phyloP scores from a whole-genome alignment of 2,329 filamentous ascomycete species.

The Neospermospora avenae region DNA sequence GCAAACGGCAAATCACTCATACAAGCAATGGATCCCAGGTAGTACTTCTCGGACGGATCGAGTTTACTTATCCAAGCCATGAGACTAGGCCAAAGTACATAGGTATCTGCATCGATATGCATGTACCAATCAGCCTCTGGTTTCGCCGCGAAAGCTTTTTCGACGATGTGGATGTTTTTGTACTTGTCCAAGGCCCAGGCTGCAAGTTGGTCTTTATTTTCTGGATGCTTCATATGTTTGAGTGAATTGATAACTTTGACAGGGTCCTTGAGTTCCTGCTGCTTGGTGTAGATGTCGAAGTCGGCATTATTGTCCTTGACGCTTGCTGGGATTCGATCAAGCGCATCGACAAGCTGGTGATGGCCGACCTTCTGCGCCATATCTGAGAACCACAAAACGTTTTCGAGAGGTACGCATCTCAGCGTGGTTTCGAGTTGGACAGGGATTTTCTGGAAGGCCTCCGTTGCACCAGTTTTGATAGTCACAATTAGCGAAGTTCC shows the following conservation, averaged over 20 bases:
- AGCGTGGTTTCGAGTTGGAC: slow-evolving; percentile 51
- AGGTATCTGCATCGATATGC: slow-evolving; percentile 57
- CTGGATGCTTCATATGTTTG: slow-evolving; percentile 15
- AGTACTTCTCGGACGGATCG: slow-evolving; percentile 38
- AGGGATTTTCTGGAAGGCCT: slow-evolving; percentile 49
- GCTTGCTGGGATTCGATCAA: slow-evolving; percentile 30
- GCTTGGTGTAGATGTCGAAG: slow-evolving; percentile 44
- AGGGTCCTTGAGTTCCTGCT: slow-evolving; percentile 42
- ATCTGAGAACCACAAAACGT: slow-evolving; percentile 57
- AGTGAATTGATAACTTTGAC: slow-evolving; percentile 43
- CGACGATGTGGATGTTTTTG: slow-evolving; percentile 57
- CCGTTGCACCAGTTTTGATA: slow-evolving; percentile 55
- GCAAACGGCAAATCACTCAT: slow-evolving; percentile 45
- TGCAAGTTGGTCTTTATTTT: slow-evolving; percentile 35
- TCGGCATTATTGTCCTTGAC: slow-evolving; percentile 42
- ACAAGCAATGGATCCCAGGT: slow-evolving; percentile 49
- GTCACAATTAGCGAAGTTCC: slow-evolving; percentile 38
- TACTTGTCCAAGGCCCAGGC: slow-evolving; percentile 59
- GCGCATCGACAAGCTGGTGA: slow-evolving; percentile 44
- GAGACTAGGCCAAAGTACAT: slow-evolving; percentile 50
- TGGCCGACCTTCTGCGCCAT: slow-evolving; percentile 47
- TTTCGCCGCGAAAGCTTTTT: slow-evolving; percentile 49
- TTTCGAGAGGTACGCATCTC: slow-evolving; percentile 39
- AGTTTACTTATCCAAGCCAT: slow-evolving; percentile 28
- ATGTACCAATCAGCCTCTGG: slow-evolving; percentile 56